Evolutionary conservation across 2,329 filamentous ascomycete genomes (phyloP), one percentile per base, ranked within the genome.

Genomic region (Rhynchosporium secalis): DNA sequence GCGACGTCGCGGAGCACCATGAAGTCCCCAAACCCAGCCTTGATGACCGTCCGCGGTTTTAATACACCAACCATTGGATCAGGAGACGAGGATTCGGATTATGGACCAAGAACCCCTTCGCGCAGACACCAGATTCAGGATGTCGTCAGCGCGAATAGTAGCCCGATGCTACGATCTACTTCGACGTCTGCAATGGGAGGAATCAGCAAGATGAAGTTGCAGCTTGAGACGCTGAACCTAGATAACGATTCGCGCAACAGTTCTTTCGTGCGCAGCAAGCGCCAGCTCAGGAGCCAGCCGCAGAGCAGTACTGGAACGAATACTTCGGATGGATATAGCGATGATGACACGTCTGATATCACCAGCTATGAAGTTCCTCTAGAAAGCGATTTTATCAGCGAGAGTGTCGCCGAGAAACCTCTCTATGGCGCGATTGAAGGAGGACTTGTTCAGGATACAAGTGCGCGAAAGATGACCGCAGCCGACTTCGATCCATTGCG

Each of bases 401-500:
- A 86, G 71, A 85, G 81, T 68, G 78, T 84, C 43, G 76, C 78
- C 28, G 70, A 72, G 31, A 71, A 70, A 58, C 69, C 73, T 4
- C 66, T 72, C 9, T 70, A 77, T 62, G 78, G 80, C 40, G 77
- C 78, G 5, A 72, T 83, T 49, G 85, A 86, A 69, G 83, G 83
- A 31, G 81, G 82, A 15, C 75, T 85, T 60, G 76, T 66, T 75
- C 81, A 84, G 48, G 78, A 79, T 60, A 71, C 69, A 1, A 62
- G 70, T 28, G 65, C 69, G 65, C 86, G 90, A 67, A 98, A 99
- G 79, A 97, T 98, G 89, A 89, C 88, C 8, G 88, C 92, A 1
- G 86, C 88, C 10, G 95, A 99, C 75, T 99, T 99, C 74, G 89
- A 96, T 72, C 86, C 90, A 10, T 79, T 99, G 56, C 90, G 91